These are phyloP conservation scores for Circinella minor DNA, from an alignment of 371 early-diverging fungal genomes.

Conservation along the genomic window DNA sequence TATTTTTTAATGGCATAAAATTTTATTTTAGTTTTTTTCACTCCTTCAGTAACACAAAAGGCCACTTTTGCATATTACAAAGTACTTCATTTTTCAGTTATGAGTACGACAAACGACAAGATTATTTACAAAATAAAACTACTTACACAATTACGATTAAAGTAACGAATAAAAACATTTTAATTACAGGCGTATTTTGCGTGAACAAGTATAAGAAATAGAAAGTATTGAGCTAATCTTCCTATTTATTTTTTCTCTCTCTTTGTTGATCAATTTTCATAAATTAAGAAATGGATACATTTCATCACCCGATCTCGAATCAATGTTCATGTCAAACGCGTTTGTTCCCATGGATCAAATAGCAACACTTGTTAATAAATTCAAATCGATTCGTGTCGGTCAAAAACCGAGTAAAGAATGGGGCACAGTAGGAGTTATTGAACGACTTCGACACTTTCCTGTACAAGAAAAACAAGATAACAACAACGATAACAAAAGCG, in stretches of 20 bases:
- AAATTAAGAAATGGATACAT: conserved; percentile 7
- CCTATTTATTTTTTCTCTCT: too few species aligned
- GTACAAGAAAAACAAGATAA: not conserved
- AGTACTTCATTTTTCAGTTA: not conserved
- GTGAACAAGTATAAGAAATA: not conserved
- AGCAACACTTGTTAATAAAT: conserved; percentile 14
- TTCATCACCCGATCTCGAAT: conserved; percentile 3
- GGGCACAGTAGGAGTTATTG: conserved; percentile 43
- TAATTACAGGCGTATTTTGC: not conserved
- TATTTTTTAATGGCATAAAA: too few species aligned
- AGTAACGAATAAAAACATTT: not conserved
- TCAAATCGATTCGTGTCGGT: conserved; percentile 33
- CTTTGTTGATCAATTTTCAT: not conserved
- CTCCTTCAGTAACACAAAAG: too few species aligned
- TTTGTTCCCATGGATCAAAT: conserved; percentile 22
- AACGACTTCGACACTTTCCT: conserved; percentile 15
- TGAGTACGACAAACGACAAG: not conserved
- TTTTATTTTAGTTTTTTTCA: too few species aligned
- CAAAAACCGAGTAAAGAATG: conserved; percentile 37
- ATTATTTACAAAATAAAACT: conserved; percentile 2
- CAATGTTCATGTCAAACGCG: not conserved
- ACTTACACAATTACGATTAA: conserved; percentile 2
- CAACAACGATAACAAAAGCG: too few species aligned
- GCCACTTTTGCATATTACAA: too few species aligned
- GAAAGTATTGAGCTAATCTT: too few species aligned